Percentiles rank a stretch among this genome's conserved stretches.
These are phyloP conservation scores for Aspergillus piperis DNA, from an alignment of 2,329 filamentous ascomycete genomes.

Conservation along the genomic window DNA sequence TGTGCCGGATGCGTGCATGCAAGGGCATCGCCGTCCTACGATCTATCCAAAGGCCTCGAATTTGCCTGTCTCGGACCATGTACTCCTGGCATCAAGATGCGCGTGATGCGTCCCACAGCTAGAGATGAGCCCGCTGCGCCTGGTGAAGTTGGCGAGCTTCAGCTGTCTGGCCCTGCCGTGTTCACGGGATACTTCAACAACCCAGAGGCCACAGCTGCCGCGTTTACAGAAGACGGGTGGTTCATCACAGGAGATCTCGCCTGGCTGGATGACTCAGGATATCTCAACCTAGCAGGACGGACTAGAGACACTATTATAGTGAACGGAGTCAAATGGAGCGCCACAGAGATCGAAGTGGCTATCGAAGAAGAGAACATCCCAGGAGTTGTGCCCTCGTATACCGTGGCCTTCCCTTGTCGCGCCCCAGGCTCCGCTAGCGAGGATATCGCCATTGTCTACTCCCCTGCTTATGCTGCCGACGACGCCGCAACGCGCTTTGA, in stretches of 20 bases:
- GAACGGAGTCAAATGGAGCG: slow-evolving; percentile 49
- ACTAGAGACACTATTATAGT: slow-evolving; percentile 50
- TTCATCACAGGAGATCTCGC: slow-evolving; percentile 29
- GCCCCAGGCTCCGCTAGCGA: slow-evolving; percentile 39
- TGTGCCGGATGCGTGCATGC: slow-evolving; percentile 44
- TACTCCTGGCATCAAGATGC: slow-evolving; percentile 25
- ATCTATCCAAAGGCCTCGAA: slow-evolving; percentile 5
- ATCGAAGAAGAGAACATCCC: slow-evolving; percentile 37
- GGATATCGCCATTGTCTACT: slow-evolving; percentile 43
- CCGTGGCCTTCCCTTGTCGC: slow-evolving; percentile 42
- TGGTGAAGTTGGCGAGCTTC: slow-evolving; percentile 20
- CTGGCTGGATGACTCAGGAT: slow-evolving; percentile 15
- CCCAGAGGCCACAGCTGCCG: slow-evolving; percentile 23
- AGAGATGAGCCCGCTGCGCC: neutral
- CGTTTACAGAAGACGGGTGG: slow-evolving; percentile 34
- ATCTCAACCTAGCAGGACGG: slow-evolving; percentile 16
- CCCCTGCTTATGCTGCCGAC: slow-evolving; percentile 24
- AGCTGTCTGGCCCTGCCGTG: slow-evolving; percentile 25
- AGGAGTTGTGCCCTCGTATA: slow-evolving; percentile 28
- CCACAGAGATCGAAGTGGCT: slow-evolving; percentile 41
- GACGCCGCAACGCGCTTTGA: slow-evolving; percentile 10
- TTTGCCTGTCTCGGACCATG: slow-evolving; percentile 23
- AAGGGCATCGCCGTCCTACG: neutral
- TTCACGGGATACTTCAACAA: slow-evolving; percentile 36
- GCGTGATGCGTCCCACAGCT: slow-evolving; percentile 14